A percentile compares a stretch with the other conserved stretches of the same genome.
These are phyloP conservation scores for Scutellaria barbata DNA, from an alignment of 257 asterid genomes.

Conservation along the genomic window DNA sequence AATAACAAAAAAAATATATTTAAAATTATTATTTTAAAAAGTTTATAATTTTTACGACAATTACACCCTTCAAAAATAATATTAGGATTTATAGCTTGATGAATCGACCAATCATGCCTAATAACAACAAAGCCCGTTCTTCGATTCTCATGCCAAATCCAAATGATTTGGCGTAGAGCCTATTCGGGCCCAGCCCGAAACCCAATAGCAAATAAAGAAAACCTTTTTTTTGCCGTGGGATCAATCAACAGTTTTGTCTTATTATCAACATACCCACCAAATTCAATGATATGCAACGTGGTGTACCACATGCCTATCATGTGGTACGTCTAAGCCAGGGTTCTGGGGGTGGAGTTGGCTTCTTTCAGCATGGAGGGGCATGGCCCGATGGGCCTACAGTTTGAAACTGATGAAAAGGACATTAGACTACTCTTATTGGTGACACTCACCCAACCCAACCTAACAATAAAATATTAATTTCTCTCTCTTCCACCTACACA, in stretches of 20 bases:
- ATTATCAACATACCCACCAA: conserved; percentile 1
- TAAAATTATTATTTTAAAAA: no score
- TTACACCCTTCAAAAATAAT: no score
- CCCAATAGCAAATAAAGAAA: conserved; percentile 11
- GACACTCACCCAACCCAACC: no score
- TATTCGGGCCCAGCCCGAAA: conserved; percentile 9
- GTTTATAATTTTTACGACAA: no score
- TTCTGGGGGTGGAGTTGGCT: not conserved
- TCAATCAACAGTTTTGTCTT: conserved; percentile 20
- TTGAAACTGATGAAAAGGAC: not conserved
- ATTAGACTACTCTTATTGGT: no score
- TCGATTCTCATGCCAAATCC: not conserved
- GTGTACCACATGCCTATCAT: conserved; percentile 31
- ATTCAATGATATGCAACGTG: conserved; percentile 30
- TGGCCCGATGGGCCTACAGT: conserved; percentile 32
- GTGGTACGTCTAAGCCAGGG: conserved; percentile 17
- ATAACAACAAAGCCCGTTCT: not conserved
- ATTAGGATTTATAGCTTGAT: not conserved
- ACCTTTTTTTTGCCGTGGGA: conserved; percentile 33
- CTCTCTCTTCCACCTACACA: no score
- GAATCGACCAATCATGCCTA: not conserved
- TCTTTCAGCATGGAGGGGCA: conserved; percentile 1
- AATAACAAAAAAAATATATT: no score
- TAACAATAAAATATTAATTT: no score
- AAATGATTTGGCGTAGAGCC: not conserved